Conservation (phyloP, 768 basidiomycete genomes). For the Dictyophora rubrovolvata region DNA sequence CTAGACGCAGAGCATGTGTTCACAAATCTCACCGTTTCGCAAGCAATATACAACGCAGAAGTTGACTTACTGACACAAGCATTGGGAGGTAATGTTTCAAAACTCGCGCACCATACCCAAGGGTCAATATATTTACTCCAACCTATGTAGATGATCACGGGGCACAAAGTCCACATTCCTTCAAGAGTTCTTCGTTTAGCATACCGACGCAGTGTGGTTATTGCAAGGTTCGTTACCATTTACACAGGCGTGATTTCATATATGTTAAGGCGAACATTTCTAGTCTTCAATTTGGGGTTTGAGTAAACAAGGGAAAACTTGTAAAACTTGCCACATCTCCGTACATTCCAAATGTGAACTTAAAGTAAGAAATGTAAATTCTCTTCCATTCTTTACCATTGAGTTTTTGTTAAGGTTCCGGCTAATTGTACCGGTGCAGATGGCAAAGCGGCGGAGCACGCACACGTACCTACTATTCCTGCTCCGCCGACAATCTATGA, state of each 20-base stretch:
- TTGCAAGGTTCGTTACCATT: slow-evolving; percentile 49
- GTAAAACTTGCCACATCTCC: slow-evolving; percentile 63
- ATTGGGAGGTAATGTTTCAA: slow-evolving; percentile 45
- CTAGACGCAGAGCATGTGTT: slow-evolving; percentile 56
- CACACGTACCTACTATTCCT: background rate
- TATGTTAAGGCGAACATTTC: background rate
- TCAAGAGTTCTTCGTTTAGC: slow-evolving; percentile 80
- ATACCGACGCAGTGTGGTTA: slow-evolving; percentile 76
- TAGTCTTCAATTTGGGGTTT: slow-evolving; percentile 83
- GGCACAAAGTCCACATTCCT: slow-evolving; percentile 57
- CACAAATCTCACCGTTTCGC: slow-evolving; percentile 42
- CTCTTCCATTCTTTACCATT: slow-evolving; percentile 8
- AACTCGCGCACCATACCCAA: background rate
- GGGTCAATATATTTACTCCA: background rate
- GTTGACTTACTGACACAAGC: slow-evolving; percentile 47
- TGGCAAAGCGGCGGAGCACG: background rate
- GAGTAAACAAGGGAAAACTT: slow-evolving; percentile 80
- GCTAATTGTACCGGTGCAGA: slow-evolving; percentile 45
- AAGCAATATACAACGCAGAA: slow-evolving; percentile 52
- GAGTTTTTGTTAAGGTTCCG: slow-evolving; percentile 41
- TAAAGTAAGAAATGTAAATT: slow-evolving; percentile 40
- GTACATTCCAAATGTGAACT: slow-evolving; percentile 82
- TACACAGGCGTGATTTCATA: background rate
- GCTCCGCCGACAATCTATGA: background rate
- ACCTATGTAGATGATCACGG: slow-evolving; percentile 57